phyloP scores from a whole-genome alignment of 2,329 filamentous ascomycete species.

The Diaporthe nobilis region DNA sequence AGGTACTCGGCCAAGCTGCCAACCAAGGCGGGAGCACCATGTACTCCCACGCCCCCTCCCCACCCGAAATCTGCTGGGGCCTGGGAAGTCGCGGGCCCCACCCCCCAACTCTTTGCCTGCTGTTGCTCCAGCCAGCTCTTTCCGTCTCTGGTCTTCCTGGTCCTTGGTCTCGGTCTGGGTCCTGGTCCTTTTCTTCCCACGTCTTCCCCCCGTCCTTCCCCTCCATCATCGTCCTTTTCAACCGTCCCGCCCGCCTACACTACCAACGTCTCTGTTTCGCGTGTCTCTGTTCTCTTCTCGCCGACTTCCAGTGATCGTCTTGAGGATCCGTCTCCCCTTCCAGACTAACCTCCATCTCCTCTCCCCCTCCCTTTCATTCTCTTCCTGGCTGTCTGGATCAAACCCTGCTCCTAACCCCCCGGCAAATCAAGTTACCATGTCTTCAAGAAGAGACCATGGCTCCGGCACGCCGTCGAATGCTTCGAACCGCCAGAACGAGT shows the following conservation, averaged over 20 bases:
- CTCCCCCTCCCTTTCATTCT: conserved; percentile 28
- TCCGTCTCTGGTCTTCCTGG: conserved; percentile 19
- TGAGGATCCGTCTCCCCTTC: conserved; percentile 7
- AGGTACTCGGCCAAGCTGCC: conserved; percentile 31
- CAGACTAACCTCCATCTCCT: conserved; percentile 36
- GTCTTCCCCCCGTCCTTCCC: conserved; percentile 38
- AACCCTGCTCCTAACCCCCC: conserved; percentile 27
- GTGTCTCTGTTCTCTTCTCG: conserved; percentile 1
- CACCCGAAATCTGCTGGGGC: conserved; percentile 22
- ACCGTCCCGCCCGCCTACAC: conserved; percentile 23
- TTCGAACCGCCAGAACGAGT: conserved; percentile 76
- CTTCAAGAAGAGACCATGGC: conserved; percentile 54
- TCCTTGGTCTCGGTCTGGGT: conserved; percentile 23
- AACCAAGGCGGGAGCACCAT: conserved; percentile 18
- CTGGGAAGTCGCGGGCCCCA: conserved; percentile 22
- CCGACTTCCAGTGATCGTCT: conserved; percentile 6
- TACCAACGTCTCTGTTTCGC: neutral
- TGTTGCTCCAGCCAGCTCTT: conserved; percentile 27
- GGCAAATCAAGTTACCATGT: conserved; percentile 53
- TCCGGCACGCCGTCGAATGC: conserved; percentile 49
- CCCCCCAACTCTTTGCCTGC: conserved; percentile 22
- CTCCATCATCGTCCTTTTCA: conserved; percentile 34
- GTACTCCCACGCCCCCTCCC: conserved; percentile 1
- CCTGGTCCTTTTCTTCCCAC: conserved; percentile 40
- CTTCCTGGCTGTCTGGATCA: conserved; percentile 19